Conservation (phyloP, 805 yeast genomes). For the Blastobotrys chiropterorum region DNA sequence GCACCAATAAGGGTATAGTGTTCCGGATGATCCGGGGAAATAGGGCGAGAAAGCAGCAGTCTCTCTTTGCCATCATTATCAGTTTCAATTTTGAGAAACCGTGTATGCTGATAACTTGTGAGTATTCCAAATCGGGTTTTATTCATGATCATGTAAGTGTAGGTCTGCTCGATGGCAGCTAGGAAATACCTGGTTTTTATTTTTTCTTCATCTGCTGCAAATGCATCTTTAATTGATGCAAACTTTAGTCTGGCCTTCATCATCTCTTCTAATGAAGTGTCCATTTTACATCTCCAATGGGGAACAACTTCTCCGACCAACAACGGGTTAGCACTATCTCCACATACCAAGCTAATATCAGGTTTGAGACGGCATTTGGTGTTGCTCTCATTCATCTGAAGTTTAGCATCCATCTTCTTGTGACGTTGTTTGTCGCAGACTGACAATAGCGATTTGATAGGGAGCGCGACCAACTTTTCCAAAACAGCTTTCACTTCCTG, state of each 20-base stretch:
- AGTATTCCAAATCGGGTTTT: not conserved
- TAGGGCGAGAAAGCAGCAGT: not conserved
- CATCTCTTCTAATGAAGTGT: not conserved
- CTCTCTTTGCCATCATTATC: not conserved
- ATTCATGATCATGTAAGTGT: constrained; percentile 1
- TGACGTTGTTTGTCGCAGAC: not conserved
- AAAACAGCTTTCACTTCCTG: not conserved
- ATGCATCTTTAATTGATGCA: not conserved
- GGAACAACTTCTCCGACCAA: not conserved
- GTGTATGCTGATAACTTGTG: not conserved
- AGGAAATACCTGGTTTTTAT: not conserved
- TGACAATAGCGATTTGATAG: not conserved
- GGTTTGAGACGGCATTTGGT: not conserved
- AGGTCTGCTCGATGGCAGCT: not conserved
- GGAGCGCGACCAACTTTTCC: not conserved
- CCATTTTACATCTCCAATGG: not conserved
- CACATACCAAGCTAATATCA: not conserved
- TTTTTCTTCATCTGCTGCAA: not conserved
- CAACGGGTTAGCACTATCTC: not conserved
- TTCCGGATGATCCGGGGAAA: not conserved
- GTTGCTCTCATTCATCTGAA: not conserved
- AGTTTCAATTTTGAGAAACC: not conserved
- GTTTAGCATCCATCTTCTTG: not conserved
- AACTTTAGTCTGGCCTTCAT: not conserved
- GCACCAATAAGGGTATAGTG: not conserved